Evolutionary conservation across 495 filamentous ascomycete genomes (phyloP).

Genomic region (Trichoderma reesei): DNA sequence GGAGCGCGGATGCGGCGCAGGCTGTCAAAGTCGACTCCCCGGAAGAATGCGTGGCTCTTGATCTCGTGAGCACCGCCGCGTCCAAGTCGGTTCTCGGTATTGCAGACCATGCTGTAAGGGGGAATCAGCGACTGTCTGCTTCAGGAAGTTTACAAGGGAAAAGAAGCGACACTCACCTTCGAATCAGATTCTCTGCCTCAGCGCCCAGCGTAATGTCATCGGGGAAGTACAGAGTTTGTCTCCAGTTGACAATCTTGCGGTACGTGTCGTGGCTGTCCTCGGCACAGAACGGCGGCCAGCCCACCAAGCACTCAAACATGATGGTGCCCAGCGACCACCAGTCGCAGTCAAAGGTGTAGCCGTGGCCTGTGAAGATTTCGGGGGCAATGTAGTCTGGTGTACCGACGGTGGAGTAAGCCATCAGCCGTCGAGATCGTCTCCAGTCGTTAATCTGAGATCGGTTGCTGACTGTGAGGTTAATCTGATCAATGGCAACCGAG

Average conservation of each 20-base stretch:
- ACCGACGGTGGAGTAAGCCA: constrained; percentile 97
- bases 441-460: constrained; percentile 95
- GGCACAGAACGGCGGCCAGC: constrained; percentile 98
- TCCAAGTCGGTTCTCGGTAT: constrained; percentile 82
- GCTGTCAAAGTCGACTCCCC: constrained; percentile 84
- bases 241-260: constrained; percentile 98
- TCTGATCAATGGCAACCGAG: constrained; percentile 92
- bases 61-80: constrained; percentile 77
- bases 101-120: constrained; percentile 76
- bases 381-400: constrained; percentile 98
- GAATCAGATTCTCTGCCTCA: constrained; percentile 79
- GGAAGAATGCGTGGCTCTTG: constrained; percentile 91
- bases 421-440: constrained; percentile 86
- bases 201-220: constrained; percentile 82
- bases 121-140: neutral
- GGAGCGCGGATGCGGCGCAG: constrained; percentile 87
- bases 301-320: constrained; percentile 99
- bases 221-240: constrained; percentile 89
- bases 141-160: neutral
- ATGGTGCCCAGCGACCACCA: constrained; percentile 99
- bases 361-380: constrained; percentile 93
- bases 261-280: constrained; percentile 97
- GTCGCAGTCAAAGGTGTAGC: constrained; percentile 92
- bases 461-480: constrained; percentile 96
- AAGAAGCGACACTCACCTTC: constrained; percentile 42